Evolutionary conservation across 1,139 yeast species (phyloP).

Genomic region (Blastobotrys persicus): DNA sequence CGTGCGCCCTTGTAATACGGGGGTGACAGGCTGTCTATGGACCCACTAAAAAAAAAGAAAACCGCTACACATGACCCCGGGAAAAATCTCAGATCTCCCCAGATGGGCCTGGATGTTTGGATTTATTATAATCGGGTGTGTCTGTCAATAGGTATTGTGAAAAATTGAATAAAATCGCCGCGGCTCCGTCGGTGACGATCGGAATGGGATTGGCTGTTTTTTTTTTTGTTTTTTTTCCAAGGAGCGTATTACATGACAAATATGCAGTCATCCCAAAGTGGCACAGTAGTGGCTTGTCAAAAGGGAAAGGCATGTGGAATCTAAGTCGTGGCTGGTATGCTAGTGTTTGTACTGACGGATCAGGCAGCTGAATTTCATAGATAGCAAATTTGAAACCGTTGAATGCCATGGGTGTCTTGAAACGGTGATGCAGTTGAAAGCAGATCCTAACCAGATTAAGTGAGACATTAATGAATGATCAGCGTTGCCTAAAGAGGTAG

Average conservation of each 20-base stretch:
- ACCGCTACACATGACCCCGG: too few relatives aligned
- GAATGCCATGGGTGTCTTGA: conserved; percentile 7
- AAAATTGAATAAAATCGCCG: too few relatives aligned
- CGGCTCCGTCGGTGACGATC: background rate
- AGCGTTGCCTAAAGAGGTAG: background rate
- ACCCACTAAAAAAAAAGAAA: background rate
- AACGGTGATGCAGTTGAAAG: conserved; percentile 9
- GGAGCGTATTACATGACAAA: background rate
- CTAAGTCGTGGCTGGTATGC: too few relatives aligned
- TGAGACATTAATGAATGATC: conserved; percentile 2
- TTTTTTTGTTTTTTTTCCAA: background rate
- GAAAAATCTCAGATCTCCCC: too few relatives aligned
- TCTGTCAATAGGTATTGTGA: background rate
- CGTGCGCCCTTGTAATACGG: too few relatives aligned
- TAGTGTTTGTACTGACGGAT: background rate
- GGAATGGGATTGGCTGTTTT: background rate
- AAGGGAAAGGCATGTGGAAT: too few relatives aligned
- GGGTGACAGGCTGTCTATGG: background rate
- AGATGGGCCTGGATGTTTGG: background rate
- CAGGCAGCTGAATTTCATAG: background rate
- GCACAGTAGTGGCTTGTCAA: too few relatives aligned
- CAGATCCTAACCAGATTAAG: conserved; percentile 3
- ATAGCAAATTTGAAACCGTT: conserved; percentile 4
- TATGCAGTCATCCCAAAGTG: background rate
- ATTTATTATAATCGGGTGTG: background rate